phyloP scores from a whole-genome alignment of 208 protist genomes.

The Lotmaria passim region DNA sequence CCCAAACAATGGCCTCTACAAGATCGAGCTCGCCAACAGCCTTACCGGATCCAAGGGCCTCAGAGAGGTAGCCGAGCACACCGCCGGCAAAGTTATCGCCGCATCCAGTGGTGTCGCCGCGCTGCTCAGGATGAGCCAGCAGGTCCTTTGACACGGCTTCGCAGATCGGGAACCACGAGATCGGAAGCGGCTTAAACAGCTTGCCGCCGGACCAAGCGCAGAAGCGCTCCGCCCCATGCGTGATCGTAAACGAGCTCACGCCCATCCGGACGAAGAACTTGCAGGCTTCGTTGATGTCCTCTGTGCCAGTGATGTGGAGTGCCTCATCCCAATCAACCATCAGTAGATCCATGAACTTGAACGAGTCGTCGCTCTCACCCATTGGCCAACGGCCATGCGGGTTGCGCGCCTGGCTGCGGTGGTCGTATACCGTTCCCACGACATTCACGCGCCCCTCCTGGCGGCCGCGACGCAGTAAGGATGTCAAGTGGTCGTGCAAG shows the following conservation, averaged over 20 bases:
- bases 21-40: conserved; percentile 25
- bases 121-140: conserved; percentile 5
- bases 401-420: conserved; percentile 27
- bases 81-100: conserved; percentile 41
- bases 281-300: conserved; percentile 25
- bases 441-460: conserved; percentile 31
- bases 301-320: conserved; percentile 26
- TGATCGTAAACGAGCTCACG: conserved; percentile 37
- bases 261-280: conserved; percentile 35
- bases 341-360: conserved; percentile 41
- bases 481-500: conserved; percentile 38
- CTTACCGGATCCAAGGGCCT: conserved; percentile 20
- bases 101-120: conserved; percentile 36
- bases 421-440: conserved; percentile 40
- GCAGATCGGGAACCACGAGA: conserved; percentile 30
- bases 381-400: conserved; percentile 31
- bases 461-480: conserved; percentile 26
- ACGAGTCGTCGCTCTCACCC: conserved; percentile 44
- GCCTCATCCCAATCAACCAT: conserved; percentile 45
- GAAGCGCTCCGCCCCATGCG: conserved; percentile 22
- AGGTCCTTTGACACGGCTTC: conserved; percentile 23
- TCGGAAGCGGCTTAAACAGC: conserved; percentile 33
- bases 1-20: conserved; percentile 27
- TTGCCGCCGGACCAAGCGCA: conserved; percentile 35
- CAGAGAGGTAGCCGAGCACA: conserved; percentile 22